Base-by-base conservation (phyloP, 2,329 filamentous ascomycete genomes). In the Leptodontidium sp. region DNA sequence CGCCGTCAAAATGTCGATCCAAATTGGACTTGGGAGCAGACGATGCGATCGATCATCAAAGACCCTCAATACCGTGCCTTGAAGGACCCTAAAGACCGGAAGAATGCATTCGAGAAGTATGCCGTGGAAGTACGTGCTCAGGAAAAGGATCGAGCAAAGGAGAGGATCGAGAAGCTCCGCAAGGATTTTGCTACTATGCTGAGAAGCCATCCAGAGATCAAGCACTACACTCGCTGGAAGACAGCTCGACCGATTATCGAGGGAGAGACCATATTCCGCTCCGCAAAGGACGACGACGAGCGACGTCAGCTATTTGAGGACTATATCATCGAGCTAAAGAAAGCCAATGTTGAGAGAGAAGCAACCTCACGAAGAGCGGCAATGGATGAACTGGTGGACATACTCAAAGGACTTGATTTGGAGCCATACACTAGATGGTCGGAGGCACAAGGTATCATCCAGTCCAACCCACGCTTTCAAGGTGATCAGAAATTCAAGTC, bases 181-280 rank as follows among this genome's bases (percentile, higher is more conserved):
- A 87, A 92, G 80, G 96, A 98, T 84, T 99, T 99, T 81, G 91
- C 92, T 74, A 94, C 91, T 66, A 99, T 99, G 96, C 87, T 99
- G 74, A 93, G 91, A 81, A 94, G 94, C 73, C 95, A 99, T 80
- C 94, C 94, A 70, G 96, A 99, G 81, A 98, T 99, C 81, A 96
- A 94, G 80, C 90, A 98, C 80, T 98, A 97, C 80, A 98, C 95
- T 52, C 91, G 94, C 70, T 99, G 96, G 96, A 97, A 94, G 86
- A 98, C 93, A 17, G 96, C 95, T 64, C 90, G 93, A 61, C 93
- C 94, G 11, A 97, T 98, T 72, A 93, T 99, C 71, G 93, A 98
- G 81, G 92, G 92, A 61, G 96, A 99, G 84, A 96, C 93, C 59
- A 96, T 97, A 69, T 99, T 98, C 83, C 91, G 94, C 75, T 95